These are phyloP conservation scores for Yamadazyma friedrichii DNA, from an alignment of 1,139 yeast genomes.

Conservation along the genomic window DNA sequence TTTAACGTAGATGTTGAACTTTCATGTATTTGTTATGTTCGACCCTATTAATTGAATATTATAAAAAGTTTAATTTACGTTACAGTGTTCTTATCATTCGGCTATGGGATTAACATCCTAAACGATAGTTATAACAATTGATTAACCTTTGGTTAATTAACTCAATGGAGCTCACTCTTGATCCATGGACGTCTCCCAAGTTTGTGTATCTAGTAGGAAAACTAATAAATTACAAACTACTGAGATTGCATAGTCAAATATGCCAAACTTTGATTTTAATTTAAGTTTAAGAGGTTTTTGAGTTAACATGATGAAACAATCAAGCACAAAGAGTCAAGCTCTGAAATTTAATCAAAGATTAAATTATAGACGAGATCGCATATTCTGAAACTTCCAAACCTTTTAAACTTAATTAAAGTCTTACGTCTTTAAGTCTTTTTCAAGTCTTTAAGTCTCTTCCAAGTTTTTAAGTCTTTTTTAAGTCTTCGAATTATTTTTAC, in stretches of 20 bases:
- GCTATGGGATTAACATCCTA: conserved; percentile 61
- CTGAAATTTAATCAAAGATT: conserved; percentile 52
- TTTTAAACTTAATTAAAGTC: conserved; percentile 11
- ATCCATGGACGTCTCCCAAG: conserved; percentile 54
- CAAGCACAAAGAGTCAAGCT: conserved; percentile 95
- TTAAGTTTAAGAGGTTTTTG: conserved; percentile 17
- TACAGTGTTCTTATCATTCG: conserved; percentile 32
- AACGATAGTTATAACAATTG: conserved; percentile 85
- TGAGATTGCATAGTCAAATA: conserved; percentile 64
- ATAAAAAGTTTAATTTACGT: neutral
- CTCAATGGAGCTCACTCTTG: conserved; percentile 95
- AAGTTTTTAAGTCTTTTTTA: too few species aligned
- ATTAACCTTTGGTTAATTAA: conserved; percentile 37
- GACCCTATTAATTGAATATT: too few species aligned
- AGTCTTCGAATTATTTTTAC: too few species aligned
- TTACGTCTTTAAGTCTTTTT: neutral
- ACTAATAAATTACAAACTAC: conserved; percentile 7
- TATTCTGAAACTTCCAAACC: conserved; percentile 27
- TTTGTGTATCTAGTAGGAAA: conserved; percentile 19
- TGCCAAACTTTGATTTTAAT: conserved; percentile 51
- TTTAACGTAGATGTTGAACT: too few species aligned
- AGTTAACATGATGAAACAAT: conserved; percentile 65
- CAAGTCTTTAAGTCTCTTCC: too few species aligned
- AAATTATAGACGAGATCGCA: conserved; percentile 46
- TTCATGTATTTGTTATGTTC: neutral